Base-by-base conservation (phyloP, 768 basidiomycete genomes). In the Lactifluus pinguis region DNA sequence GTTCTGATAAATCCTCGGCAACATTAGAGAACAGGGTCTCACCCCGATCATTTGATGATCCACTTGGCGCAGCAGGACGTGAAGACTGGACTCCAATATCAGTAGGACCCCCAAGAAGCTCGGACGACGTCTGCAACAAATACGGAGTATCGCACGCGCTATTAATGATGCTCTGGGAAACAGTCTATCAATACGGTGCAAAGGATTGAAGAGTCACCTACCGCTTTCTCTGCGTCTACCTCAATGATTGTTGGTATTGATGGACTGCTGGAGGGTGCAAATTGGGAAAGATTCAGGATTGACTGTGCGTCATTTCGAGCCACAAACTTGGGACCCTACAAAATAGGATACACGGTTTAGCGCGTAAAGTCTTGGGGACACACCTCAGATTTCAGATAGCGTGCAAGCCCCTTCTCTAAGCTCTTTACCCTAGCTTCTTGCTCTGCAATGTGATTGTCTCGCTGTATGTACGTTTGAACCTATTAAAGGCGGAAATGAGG, bases 381-480 rank as follows among this genome's bases (percentile, higher is more conserved):
- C 34, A 68, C 68, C 61, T 70, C 69, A 15, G 67, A 55, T 21
- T 71, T 68, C n/a, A 72, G 55, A 41, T 70, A 67, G 49, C 69
- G 71, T 2, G 72, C 69, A 2, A 74, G 60, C 0, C 68, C 68
- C 25, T 68, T 65, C 53, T 74, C 72, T 39, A 74, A 61, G 6
- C 67, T 53, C 30, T 68, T 68, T 11, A 72, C 62, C 57, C 68
- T 70, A 13, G 69, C 58, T 10, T 70, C 68, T 55, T 72, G 66
- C 19, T 70, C 69, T 55, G 69, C 64, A 53, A 72, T 68, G 13
- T 66, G 60, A 42, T 72, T 74, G 56, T 71, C 72, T 48, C 72
- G 69, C 73, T 74, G 55, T 57, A 42, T 44, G 9, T 25, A 52
- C 10, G 25, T 10, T 59, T 15, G 17, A 47, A 57, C 29, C 60